Base-by-base conservation (phyloP, 2,329 filamentous ascomycete species). In the Epichloe aotearoae region DNA sequence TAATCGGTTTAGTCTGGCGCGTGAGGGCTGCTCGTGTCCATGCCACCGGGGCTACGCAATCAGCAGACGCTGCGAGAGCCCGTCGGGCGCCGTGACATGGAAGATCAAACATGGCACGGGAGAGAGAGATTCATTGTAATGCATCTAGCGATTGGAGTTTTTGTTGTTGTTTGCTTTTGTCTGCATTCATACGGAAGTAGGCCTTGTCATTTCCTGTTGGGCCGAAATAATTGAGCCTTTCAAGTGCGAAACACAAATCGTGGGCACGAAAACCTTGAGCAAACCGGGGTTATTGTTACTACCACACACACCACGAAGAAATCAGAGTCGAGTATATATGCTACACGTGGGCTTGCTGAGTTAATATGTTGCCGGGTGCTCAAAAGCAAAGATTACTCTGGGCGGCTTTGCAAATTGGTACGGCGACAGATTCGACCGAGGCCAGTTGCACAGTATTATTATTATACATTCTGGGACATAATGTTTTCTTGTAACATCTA, bases 61-160 rank as follows among this genome's bases (percentile, higher is more conserved):
- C 17, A 14, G 36, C 36, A 37, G 36, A 37, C 36, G 15, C 36
- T 12, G 36, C 36, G 36, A 37, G 8, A 45, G 20, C 20, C 20
- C 11, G 19, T 17, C 23, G 7, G 26, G 42, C 12, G 23, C 4
- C 42, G 20, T 12, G 26, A 45, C 23, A 33, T 14, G 36, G 12
- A 30, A 45, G 26, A 41, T 41, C n/a, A 37, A 10, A 10, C 12
- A 15, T 30, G 30, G 12, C 23, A 45, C 26, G 47, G n/a, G 15
- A 15, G 34, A 40, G 54, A 36, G 54, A 42, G 36, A 49, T 33
- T 33, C 26, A 46, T 17, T 49, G 46, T 58, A 52, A 55, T 66
- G 64, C 64, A 68, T 68, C 61, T 61, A 67, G 64, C 65, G 64
- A 63, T 57, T 58, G 65, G 65, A 64, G 64, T 68, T 67, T 61